phyloP scores from a whole-genome alignment of 192 early-diverging fungal genomes.

The Rhizophagus prolifer region DNA sequence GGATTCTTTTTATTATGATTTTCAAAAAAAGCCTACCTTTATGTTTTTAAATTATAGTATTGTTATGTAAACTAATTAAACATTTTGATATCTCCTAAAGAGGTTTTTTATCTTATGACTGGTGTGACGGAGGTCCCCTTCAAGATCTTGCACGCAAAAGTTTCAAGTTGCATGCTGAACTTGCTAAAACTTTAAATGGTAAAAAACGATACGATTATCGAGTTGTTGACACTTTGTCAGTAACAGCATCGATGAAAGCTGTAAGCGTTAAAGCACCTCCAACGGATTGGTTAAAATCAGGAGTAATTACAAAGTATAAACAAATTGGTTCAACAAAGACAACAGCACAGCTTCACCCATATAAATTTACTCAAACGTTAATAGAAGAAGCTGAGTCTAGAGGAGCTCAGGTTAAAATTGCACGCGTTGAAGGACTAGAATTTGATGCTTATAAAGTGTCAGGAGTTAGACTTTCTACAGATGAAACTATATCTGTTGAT shows the following conservation, averaged over 20 bases:
- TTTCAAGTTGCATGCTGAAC: slow-evolving; percentile 42
- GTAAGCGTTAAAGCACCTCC: slow-evolving; percentile 22
- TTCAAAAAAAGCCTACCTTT: not conserved
- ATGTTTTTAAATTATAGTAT: not conserved
- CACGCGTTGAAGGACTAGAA: slow-evolving; percentile 20
- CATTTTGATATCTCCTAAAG: slow-evolving; percentile 9
- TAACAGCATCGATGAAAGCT: slow-evolving; percentile 31
- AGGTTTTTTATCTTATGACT: slow-evolving; percentile 48
- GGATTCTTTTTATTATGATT: not conserved
- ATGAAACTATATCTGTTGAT: slow-evolving; percentile 33
- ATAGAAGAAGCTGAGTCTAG: slow-evolving; percentile 34
- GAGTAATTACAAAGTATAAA: slow-evolving; percentile 22
- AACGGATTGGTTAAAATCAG: slow-evolving; percentile 21
- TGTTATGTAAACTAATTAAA: not conserved
- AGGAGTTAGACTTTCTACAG: slow-evolving; percentile 34
- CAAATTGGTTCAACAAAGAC: slow-evolving; percentile 33
- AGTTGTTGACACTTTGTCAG: slow-evolving; percentile 36
- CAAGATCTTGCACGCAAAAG: slow-evolving; percentile 41
- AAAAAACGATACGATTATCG: slow-evolving; percentile 44
- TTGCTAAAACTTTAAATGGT: slow-evolving; percentile 39
- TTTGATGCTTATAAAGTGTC: slow-evolving; percentile 27
- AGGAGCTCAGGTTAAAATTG: slow-evolving; percentile 36
- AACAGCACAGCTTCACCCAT: slow-evolving; percentile 46
- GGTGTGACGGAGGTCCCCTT: slow-evolving; percentile 38
- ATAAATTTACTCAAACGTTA: slow-evolving; percentile 38